phyloP scores from a whole-genome alignment of 441 rosid species.

The Theobroma grandiflorum region DNA sequence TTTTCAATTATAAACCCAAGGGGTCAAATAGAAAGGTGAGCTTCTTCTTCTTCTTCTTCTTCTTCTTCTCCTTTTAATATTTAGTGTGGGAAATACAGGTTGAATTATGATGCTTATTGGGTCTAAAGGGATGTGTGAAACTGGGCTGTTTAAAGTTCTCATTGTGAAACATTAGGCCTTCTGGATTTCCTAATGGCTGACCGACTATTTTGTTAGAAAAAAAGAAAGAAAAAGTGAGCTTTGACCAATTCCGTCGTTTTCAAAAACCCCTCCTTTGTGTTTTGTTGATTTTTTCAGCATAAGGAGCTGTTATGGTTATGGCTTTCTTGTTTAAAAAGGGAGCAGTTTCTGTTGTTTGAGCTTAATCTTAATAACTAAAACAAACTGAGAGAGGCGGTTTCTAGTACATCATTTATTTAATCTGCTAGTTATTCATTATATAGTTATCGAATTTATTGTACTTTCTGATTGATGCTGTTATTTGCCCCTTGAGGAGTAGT shows the following conservation, averaged over 20 bases:
- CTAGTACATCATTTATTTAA: constrained; percentile 36
- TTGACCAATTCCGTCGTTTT: constrained; percentile 43
- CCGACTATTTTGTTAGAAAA: constrained; percentile 30
- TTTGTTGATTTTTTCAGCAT: constrained; percentile 33
- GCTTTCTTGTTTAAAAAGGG: constrained; percentile 22
- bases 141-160: constrained; percentile 28
- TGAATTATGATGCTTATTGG: constrained; percentile 31
- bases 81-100: constrained; percentile 19
- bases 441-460: neutral
- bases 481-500: neutral
- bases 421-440: constrained; percentile 33
- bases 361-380: constrained; percentile 19
- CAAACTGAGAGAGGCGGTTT: constrained; percentile 25
- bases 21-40: constrained; percentile 40
- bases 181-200: constrained; percentile 41
- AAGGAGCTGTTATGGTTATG: constrained; percentile 28
- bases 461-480: neutral
- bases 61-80: neutral
- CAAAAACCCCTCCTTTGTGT: constrained; percentile 20
- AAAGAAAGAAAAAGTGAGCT: constrained; percentile 29
- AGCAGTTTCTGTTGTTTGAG: constrained; percentile 3
- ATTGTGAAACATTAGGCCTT: constrained; percentile 46
- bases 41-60: constrained; percentile 1
- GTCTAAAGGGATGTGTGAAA: constrained; percentile 22
- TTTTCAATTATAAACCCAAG: constrained; percentile 22